Evolutionary conservation across 2,329 filamentous ascomycete species (phyloP), one percentile per base, ranked within the genome.

Genomic region (Neofusicoccum kwambonambiense): DNA sequence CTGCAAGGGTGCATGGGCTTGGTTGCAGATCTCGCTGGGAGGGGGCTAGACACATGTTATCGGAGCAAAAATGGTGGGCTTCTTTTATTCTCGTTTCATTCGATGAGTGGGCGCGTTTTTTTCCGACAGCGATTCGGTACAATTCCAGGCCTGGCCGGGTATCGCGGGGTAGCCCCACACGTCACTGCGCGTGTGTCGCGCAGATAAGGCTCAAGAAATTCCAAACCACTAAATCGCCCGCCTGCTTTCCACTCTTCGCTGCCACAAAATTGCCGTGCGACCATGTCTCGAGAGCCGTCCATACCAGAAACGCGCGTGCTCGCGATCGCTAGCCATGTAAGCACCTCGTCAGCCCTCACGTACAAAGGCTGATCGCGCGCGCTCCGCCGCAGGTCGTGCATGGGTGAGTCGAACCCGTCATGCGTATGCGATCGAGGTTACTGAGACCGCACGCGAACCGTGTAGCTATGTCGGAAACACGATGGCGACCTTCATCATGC

Each of bases 391-490:
- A 91, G 89, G 88, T 92, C 72, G 88, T 89, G 70, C 90, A 89
- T 71, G 89, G 89, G 89, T 91, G 80, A 86, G 87, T 83, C 62
- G 64, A 52, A 62, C 62, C 27, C 17, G 19, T 22, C 27, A 9
- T 35, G 11, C 9, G 8, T 42, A 22, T 9, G 39, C 37, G 37
- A 64, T 58, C 64, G 47, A 27, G n/a, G 27, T 65, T 58, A 67
- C 73, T 76, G 54, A 77, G 62, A 37, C 56, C 11, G 41, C 47
- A 22, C 37, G 41, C 51, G 35, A 57, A 31, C 9, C 17, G 51
- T 58, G 61, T 76, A 97, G 95, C 76, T 94, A 97, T 84, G 95
- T 99, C 70, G 95, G 95, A 60, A 99, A 99, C 77, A 97, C 94
- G 73, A 97, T 99, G 83, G 93, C 93, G 47, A 93, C 93, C 1